Conservation (phyloP, 192 early-diverging fungal genomes). For the Coemansia guatemalensis region DNA sequence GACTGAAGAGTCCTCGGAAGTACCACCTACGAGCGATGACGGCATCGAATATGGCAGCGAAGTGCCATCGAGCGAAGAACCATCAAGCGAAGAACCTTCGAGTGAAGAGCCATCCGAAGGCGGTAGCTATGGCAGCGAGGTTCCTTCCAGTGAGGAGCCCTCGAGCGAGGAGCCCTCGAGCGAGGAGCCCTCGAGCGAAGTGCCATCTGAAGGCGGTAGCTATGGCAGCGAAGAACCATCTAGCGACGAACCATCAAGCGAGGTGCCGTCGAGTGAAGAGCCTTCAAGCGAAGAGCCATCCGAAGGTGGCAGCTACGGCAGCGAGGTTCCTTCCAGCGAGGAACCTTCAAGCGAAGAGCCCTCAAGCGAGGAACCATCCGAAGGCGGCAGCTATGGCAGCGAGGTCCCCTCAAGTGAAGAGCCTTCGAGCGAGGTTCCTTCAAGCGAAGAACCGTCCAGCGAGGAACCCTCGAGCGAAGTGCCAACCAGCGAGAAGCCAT, state of each 20-base stretch:
- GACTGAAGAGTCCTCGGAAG: slow-evolving; percentile 21
- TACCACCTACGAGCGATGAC: slow-evolving; percentile 11
- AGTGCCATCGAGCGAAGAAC: slow-evolving; percentile 12
- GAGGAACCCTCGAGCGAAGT: slow-evolving; percentile 6
- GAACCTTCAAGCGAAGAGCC: slow-evolving; percentile 12
- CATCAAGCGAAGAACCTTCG: slow-evolving; percentile 8
- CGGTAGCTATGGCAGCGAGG: neutral
- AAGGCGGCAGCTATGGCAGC: slow-evolving; percentile 9
- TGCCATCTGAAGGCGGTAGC: slow-evolving; percentile 9
- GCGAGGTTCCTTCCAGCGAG: slow-evolving; percentile 15
- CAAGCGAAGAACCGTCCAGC: slow-evolving; percentile 11
- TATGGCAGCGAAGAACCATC: slow-evolving; percentile 28
- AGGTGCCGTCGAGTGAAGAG: slow-evolving; percentile 8
- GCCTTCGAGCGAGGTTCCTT: slow-evolving; percentile 1
- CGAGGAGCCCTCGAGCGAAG: slow-evolving; percentile 22
- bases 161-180: slow-evolving; percentile 19
- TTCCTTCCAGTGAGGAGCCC: slow-evolving; percentile 5
- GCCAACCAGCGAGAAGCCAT: slow-evolving; percentile 8
- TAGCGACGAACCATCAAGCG: slow-evolving; percentile 17
- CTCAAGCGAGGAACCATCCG: slow-evolving; percentile 14
- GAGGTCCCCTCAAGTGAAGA: slow-evolving; percentile 13
- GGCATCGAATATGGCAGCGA: slow-evolving; percentile 23
- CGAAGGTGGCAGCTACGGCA: slow-evolving; percentile 1
- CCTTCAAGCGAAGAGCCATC: slow-evolving; percentile 25
- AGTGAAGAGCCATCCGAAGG: slow-evolving; percentile 13